phyloP scores from a whole-genome alignment of 371 early-diverging fungal genomes.

The Syncephalis plumigaleata region DNA sequence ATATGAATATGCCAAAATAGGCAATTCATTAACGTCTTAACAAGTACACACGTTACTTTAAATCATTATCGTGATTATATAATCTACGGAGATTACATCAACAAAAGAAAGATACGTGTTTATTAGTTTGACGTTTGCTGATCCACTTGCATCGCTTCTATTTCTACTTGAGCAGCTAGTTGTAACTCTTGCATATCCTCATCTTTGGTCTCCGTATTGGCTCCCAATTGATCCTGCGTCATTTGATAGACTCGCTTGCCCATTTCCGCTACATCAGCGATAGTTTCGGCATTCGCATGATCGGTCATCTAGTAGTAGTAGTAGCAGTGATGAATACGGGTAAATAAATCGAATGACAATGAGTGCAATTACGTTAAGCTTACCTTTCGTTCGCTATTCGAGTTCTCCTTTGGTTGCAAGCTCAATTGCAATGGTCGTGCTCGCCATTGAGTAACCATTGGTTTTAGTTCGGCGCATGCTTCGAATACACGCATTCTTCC shows the following conservation, averaged over 20 bases:
- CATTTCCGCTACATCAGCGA: slow-evolving; percentile 27
- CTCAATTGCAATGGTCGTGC: slow-evolving; percentile 27
- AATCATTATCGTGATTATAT: too few species aligned
- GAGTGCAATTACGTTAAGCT: neutral
- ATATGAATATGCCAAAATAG: too few species aligned
- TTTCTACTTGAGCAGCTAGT: too few species aligned
- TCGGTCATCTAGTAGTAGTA: slow-evolving; percentile 7
- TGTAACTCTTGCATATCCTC: slow-evolving; percentile 1
- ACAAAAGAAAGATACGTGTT: too few species aligned
- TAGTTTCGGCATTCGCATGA: slow-evolving; percentile 15
- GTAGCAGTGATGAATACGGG: too few species aligned
- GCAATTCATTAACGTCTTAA: too few species aligned
- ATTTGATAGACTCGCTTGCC: slow-evolving; percentile 50
- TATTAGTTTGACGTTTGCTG: too few species aligned
- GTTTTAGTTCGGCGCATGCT: slow-evolving; percentile 53
- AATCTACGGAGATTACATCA: too few species aligned
- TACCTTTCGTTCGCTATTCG: slow-evolving; percentile 5
- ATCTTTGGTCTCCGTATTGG: slow-evolving; percentile 15
- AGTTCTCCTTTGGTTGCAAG: slow-evolving; percentile 37
- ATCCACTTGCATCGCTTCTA: too few species aligned
- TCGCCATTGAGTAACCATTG: slow-evolving; percentile 33
- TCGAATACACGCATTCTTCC: slow-evolving; percentile 52
- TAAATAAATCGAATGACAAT: too few species aligned
- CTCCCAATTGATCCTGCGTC: slow-evolving; percentile 50
- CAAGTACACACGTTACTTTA: too few species aligned